Evolutionary conservation across 495 filamentous ascomycete species (phyloP).

Genomic region (Hypomontagnella submonticulosa): DNA sequence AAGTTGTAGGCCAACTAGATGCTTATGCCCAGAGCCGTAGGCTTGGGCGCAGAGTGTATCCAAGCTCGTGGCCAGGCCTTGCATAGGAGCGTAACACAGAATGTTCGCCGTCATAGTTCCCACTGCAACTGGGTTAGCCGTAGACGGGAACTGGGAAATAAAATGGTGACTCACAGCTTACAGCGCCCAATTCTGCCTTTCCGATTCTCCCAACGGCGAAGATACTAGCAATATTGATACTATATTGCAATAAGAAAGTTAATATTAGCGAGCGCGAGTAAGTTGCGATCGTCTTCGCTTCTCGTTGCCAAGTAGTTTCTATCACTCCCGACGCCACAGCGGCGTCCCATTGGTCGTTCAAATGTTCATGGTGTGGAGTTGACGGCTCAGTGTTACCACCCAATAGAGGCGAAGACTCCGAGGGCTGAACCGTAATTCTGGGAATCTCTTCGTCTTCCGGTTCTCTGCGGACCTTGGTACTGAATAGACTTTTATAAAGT

Average conservation of each 20-base stretch:
- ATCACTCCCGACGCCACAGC: conserved; percentile 78
- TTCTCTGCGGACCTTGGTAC: conserved; percentile 53
- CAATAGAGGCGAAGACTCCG: conserved; percentile 58
- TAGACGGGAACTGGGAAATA: too few species aligned
- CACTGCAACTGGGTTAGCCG: conserved; percentile 49
- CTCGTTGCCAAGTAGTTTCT: conserved; percentile 85
- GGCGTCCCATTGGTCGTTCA: conserved; percentile 78
- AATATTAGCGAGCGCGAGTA: conserved; percentile 70
- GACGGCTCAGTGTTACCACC: conserved; percentile 15
- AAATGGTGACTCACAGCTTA: conserved; percentile 56
- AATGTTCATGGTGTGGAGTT: conserved; percentile 46
- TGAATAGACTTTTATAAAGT: conserved; percentile 56
- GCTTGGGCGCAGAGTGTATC: conserved; percentile 82
- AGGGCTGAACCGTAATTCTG: conserved; percentile 41
- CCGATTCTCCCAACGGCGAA: conserved; percentile 75
- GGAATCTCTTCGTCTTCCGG: conserved; percentile 49
- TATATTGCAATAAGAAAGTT: conserved; percentile 80
- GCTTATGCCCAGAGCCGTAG: conserved; percentile 74
- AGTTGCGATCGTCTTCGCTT: conserved; percentile 70
- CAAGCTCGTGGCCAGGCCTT: conserved; percentile 74
- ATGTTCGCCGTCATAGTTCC: conserved; percentile 80
- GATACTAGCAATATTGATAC: conserved; percentile 73
- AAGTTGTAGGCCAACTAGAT: conserved; percentile 75
- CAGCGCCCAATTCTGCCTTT: conserved; percentile 70
- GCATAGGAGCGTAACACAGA: conserved; percentile 75